These are phyloP conservation scores for Aurantiochytrium sp. DNA, from an alignment of 108 stramenopile species.

Conservation along the genomic window DNA sequence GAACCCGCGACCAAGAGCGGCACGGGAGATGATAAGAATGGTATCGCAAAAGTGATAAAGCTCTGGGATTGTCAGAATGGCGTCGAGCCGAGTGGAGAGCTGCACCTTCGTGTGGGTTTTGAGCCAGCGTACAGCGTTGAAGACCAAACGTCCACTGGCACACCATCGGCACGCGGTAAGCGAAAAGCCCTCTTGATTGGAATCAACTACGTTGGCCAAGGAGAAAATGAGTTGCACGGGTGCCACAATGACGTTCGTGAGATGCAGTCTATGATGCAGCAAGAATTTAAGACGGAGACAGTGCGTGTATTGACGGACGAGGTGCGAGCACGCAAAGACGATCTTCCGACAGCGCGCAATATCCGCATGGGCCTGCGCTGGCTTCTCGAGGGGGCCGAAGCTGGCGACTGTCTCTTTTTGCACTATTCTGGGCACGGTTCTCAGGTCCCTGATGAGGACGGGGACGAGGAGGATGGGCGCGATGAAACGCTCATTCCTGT, in stretches of 20 bases:
- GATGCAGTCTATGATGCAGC: constrained; percentile 62
- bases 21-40: not conserved
- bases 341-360: constrained; percentile 46
- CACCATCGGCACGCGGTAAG: not conserved
- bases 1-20: not conserved
- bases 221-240: constrained; percentile 62
- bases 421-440: constrained; percentile 63
- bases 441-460: constrained; percentile 50
- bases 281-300: constrained; percentile 64
- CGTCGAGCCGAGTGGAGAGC: not conserved
- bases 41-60: not conserved
- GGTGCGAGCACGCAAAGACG: constrained; percentile 19
- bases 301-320: constrained; percentile 86
- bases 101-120: not conserved
- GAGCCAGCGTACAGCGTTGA: not conserved
- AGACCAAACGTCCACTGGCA: not conserved
- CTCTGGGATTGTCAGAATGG: not conserved
- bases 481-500: constrained; percentile 82
- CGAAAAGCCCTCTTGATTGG: constrained; percentile 67
- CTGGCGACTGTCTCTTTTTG: constrained; percentile 58
- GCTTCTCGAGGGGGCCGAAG: constrained; percentile 57
- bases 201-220: constrained; percentile 80
- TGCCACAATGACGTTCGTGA: constrained; percentile 80
- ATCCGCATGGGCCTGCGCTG: constrained; percentile 65
- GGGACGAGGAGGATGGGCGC: constrained; percentile 56